These are phyloP conservation scores for Carex cristatella DNA, from an alignment of 176 grass and related monocot genomes.

Conservation along the genomic window DNA sequence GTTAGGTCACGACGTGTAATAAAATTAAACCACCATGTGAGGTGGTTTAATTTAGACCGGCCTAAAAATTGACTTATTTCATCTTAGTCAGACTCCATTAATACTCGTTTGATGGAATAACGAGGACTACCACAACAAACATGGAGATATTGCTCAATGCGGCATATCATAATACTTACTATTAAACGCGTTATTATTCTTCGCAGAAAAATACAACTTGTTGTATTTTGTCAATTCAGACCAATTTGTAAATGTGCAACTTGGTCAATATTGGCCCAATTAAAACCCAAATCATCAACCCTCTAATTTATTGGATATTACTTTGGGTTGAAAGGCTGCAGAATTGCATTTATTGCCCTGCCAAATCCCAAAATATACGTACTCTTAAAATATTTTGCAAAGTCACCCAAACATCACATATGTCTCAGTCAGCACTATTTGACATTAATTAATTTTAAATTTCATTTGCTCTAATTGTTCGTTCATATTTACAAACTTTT, in stretches of 20 bases:
- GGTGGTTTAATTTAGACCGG: too few species aligned
- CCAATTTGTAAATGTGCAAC: background rate
- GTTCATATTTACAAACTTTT: too few species aligned
- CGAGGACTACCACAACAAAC: too few species aligned
- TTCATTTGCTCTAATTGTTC: too few species aligned
- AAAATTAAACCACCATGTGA: too few species aligned
- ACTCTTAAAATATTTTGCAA: background rate
- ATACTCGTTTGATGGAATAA: too few species aligned
- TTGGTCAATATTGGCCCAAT: background rate
- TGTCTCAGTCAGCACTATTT: too few species aligned
- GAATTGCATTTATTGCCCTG: background rate
- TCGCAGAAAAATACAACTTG: background rate
- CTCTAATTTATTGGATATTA: background rate
- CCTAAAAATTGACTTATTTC: too few species aligned
- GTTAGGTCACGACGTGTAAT: too few species aligned
- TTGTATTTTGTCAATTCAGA: background rate
- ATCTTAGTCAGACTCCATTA: too few species aligned
- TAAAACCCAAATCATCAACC: background rate
- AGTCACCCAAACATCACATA: too few species aligned
- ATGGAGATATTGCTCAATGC: background rate
- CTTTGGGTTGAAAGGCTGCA: background rate
- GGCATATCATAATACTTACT: background rate
- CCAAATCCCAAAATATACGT: background rate
- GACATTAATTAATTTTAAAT: too few species aligned
- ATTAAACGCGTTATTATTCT: background rate